Conservation (phyloP, 371 early-diverging fungal species). For the Mucor racemosus region DNA sequence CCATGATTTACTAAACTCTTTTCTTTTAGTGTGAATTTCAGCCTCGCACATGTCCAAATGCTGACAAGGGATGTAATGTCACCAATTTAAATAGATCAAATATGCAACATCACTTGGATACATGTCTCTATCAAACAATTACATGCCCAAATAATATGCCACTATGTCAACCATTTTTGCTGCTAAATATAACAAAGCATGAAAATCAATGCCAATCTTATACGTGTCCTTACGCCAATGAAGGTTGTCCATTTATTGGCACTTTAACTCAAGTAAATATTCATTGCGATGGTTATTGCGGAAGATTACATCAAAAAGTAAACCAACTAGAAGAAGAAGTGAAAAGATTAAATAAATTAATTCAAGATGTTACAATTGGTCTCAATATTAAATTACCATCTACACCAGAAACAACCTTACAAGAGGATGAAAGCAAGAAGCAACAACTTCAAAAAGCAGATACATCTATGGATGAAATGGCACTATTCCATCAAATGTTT, state of each 20-base stretch:
- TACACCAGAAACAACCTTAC: conserved; percentile 23
- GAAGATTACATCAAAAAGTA: conserved; percentile 41
- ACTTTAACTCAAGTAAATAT: conserved; percentile 32
- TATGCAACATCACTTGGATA: conserved; percentile 32
- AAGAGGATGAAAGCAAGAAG: conserved; percentile 7
- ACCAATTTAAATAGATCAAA: conserved; percentile 20
- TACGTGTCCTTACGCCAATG: conserved; percentile 38
- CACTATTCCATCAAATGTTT: conserved; percentile 43
- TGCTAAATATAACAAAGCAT: conserved; percentile 38
- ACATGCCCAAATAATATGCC: conserved; percentile 49
- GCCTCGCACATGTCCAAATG: conserved; percentile 42
- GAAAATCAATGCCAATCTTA: conserved; percentile 48
- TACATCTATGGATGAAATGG: conserved; percentile 35
- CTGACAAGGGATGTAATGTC: conserved; percentile 43
- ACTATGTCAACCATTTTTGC: conserved; percentile 44
- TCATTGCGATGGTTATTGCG: conserved; percentile 49
- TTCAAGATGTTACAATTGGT: conserved; percentile 14
- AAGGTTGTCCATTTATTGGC: conserved; percentile 50
- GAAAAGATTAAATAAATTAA: conserved; percentile 32
- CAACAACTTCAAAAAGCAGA: conserved; percentile 14
- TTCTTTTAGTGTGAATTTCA: conserved; percentile 38
- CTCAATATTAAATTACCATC: conserved; percentile 21
- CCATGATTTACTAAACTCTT: background rate
- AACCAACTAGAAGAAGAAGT: conserved; percentile 42
- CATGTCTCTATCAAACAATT: conserved; percentile 43